These are phyloP conservation scores for Ammopiptanthus mongolicus DNA, from an alignment of 306 rosid genomes.

Conservation along the genomic window DNA sequence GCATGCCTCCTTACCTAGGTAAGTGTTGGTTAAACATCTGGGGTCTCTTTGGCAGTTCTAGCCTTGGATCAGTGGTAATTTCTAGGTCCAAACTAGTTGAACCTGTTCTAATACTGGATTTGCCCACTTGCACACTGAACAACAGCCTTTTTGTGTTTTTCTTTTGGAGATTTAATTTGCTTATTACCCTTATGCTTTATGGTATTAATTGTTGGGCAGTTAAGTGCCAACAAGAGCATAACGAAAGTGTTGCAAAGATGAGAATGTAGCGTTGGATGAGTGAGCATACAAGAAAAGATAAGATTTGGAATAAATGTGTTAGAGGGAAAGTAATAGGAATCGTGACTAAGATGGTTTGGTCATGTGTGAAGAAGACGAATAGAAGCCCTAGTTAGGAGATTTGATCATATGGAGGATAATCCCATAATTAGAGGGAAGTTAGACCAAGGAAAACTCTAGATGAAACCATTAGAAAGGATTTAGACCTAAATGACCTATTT, in stretches of 20 bases:
- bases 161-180: conserved; percentile 1
- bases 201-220: neutral
- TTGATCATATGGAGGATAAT: no score
- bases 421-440: neutral
- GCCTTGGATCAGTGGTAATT: neutral
- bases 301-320: neutral
- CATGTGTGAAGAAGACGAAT: neutral
- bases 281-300: neutral
- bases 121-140: neutral
- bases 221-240: neutral
- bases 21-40: conserved; percentile 22
- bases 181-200: neutral
- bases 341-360: neutral
- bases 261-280: neutral
- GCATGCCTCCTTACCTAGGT: conserved; percentile 94
- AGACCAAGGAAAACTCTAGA: neutral
- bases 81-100: conserved; percentile 13
- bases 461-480: neutral
- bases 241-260: neutral
- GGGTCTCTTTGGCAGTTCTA: neutral
- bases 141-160: neutral
- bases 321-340: neutral
- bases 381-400: neutral
- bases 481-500: neutral
- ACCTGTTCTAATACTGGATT: neutral